Base-by-base conservation (phyloP, 306 rosid species). In the Sophora flavescens region DNA sequence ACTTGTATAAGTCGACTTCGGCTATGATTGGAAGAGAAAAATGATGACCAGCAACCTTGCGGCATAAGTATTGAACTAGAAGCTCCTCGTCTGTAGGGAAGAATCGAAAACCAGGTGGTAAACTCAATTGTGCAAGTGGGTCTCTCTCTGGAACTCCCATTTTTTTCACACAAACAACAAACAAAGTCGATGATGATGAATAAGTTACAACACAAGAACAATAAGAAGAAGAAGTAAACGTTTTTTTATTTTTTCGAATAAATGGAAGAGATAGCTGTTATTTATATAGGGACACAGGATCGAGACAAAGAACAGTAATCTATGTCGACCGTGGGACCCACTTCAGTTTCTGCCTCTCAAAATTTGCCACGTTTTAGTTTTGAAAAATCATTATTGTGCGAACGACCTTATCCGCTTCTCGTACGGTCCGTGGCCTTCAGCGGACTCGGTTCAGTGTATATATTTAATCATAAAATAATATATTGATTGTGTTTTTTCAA, bases 61-160 rank as follows among this genome's bases (percentile, higher is more conserved):
- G 87, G 71, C 96, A 90, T 1, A 94, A 85, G 39, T 94, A 94
- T 60, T 94, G 96, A 64, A 94, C 98, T 32, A 94, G 58, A 75
- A 94, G 97, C 86, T 94, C 98, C 64, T 94, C 98, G 16, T 94
- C 98, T 0, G 97, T 94, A 1, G 98, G 97, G 50, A 17, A 94
- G 56, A 94, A 94, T 35, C 98, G 87, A 45, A 94, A 94, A 30
- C 98, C 98, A 10, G 98, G 97, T 8, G 98, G 98, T 61, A 94
- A 85, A 41, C 89, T 85, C 56, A 94, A 85, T 76, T 91, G 93
- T 11, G 91, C 63, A 2, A 90, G 91, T 3, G 88, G 89, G 63
- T 88, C 98, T 1, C 41, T 78, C 26, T 81, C 92, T 3, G 81
- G 78, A 11, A 89, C 86, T 50, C 91, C 96, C 98, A 94, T 94